A percentile compares a stretch with the other conserved stretches of the same genome.
Conservation (phyloP, 106 monocot genomes). For the Dioscorea dumetorum region DNA sequence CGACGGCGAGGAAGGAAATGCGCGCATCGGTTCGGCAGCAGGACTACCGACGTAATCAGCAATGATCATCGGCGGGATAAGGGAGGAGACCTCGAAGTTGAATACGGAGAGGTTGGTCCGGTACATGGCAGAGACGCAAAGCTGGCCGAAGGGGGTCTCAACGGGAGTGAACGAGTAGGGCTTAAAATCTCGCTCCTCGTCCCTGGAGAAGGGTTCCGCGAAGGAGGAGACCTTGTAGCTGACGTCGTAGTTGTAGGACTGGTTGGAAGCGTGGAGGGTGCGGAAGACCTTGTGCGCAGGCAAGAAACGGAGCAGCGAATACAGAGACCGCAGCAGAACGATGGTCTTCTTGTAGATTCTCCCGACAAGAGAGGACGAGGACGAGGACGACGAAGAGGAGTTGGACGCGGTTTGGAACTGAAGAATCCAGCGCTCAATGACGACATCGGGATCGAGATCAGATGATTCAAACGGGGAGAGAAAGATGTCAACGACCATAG, state of each 20-base stretch:
- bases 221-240: slow-evolving; percentile 68
- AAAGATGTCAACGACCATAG: slow-evolving; percentile 66
- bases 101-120: slow-evolving; percentile 50
- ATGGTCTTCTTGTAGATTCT: slow-evolving; percentile 74
- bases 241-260: slow-evolving; percentile 60
- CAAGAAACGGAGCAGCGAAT: slow-evolving; percentile 38
- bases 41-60: slow-evolving; percentile 90
- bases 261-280: slow-evolving; percentile 43
- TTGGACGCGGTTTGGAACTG: slow-evolving; percentile 13
- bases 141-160: slow-evolving; percentile 70
- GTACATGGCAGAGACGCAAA: slow-evolving; percentile 56
- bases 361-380: slow-evolving; percentile 6
- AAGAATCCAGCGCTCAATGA: slow-evolving; percentile 37
- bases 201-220: slow-evolving; percentile 54
- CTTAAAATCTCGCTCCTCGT: slow-evolving; percentile 46
- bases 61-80: slow-evolving; percentile 67
- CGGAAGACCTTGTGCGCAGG: slow-evolving; percentile 59
- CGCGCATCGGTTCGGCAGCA: slow-evolving; percentile 65
- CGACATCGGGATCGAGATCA: slow-evolving; percentile 3
- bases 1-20: slow-evolving; percentile 56
- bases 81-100: slow-evolving; percentile 54
- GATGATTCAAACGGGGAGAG: slow-evolving; percentile 27
- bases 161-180: slow-evolving; percentile 48
- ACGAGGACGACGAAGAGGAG: slow-evolving; percentile 4
- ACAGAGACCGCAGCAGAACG: slow-evolving; percentile 17